A percentile compares a stretch with the other conserved stretches of the same genome.
These are phyloP conservation scores for Pythium grandisporangium DNA, from an alignment of 352 stramenopile genomes.

Conservation along the genomic window DNA sequence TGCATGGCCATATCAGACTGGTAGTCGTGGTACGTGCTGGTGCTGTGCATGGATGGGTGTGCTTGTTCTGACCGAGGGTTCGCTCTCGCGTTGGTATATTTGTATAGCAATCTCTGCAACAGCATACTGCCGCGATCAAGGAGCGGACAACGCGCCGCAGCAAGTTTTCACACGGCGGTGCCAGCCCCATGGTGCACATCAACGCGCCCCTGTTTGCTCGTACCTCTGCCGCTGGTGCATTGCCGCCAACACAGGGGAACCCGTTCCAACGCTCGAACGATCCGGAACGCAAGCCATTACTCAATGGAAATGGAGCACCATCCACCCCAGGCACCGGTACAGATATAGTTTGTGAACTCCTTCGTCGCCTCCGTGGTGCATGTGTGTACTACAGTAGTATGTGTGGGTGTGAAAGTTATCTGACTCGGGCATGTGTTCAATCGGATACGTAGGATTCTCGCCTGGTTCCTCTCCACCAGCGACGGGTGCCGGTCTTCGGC, in stretches of 20 bases:
- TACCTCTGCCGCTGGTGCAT: slow-evolving; percentile 16
- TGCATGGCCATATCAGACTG: too few relatives aligned
- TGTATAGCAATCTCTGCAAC: slow-evolving; percentile 25
- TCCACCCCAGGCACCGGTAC: too few relatives aligned
- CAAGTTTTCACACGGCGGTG: slow-evolving; percentile 72
- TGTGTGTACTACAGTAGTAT: too few relatives aligned
- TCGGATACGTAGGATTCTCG: too few relatives aligned
- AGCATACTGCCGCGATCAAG: slow-evolving; percentile 41
- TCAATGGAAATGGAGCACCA: slow-evolving; percentile 8
- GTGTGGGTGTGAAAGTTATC: too few relatives aligned
- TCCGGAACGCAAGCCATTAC: slow-evolving; percentile 6
- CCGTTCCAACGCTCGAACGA: slow-evolving; percentile 6
- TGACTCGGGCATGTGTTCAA: too few relatives aligned
- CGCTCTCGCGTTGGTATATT: too few relatives aligned
- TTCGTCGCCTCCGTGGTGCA: too few relatives aligned
- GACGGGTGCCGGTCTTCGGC: slow-evolving; percentile 30
- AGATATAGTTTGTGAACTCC: too few relatives aligned
- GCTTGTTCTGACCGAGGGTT: too few relatives aligned
- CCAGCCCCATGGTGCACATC: slow-evolving; percentile 70
- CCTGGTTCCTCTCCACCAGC: slow-evolving; percentile 3
- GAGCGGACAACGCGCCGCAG: slow-evolving; percentile 67
- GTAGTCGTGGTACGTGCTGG: too few relatives aligned
- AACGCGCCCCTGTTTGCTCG: slow-evolving; percentile 67
- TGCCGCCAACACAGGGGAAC: slow-evolving; percentile 3
- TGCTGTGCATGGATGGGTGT: too few relatives aligned